Evolutionary conservation across 345 rosid species (phyloP), one percentile per base, ranked within the genome.

Genomic region (Pugionium cornutum): DNA sequence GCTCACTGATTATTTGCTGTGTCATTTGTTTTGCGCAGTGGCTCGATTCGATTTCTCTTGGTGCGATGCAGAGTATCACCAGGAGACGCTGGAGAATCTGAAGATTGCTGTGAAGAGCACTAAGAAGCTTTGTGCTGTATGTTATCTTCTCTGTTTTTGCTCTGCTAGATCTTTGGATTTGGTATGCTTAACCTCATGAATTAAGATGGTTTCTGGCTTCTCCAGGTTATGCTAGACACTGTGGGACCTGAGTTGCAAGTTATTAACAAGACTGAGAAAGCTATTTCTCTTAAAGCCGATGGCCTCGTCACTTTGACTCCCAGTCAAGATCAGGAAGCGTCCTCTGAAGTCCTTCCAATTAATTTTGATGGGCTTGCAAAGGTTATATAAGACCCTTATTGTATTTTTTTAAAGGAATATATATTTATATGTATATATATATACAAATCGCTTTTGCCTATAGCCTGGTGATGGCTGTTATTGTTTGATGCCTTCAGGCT

Each of bases 1-100:
- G 66, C 54, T 31, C 61, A 10, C 29, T 61, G 44, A 30, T 8
- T 27, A 35, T 5, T 32, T 32, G 4, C 1, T 52, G 30, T 28
- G 46, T 18, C 6, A 18, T 49, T 41, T 56, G 4, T 9, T 48
- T 61, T 63, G 9, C 10, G 57, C 63, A 91, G 97, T 86, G 76
- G 97, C 97, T 51, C 67, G 96, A 58, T 92, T 92, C 58, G 92
- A 92, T 75, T 89, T 92, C 75, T 92, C 98, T 2, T 92, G 85
- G 96, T 84, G 94, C 8, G 80, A 84, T 64, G 32, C 82, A 4
- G 86, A 79, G 9, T 91, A 79, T 73, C 98, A 91, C 78, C 92
- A 82, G 64, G 90, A 81, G 82, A 91, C 96, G 4, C 39, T 91
- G 66, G 96, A 84, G 77, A 83, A 88, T 76, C 64, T 91, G 64